phyloP scores from a whole-genome alignment of 768 basidiomycete species.

The Suillus decipiens region DNA sequence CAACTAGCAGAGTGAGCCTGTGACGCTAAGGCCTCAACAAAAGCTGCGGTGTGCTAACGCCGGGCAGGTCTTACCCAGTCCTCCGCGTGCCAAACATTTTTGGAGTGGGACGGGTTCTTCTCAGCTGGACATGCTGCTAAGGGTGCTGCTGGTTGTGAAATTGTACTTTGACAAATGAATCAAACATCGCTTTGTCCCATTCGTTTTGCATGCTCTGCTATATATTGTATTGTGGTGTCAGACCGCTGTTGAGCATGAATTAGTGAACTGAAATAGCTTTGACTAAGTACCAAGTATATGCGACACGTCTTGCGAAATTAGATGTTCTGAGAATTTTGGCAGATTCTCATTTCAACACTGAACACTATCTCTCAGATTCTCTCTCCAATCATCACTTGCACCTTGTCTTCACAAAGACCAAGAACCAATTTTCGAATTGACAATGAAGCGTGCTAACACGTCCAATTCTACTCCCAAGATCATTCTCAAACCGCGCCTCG shows the following conservation, averaged over 20 bases:
- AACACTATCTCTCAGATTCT: background rate
- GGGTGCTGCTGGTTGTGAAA: constrained; percentile 11
- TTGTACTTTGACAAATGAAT: constrained; percentile 15
- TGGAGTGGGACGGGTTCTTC: constrained; percentile 9
- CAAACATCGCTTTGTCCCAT: constrained; percentile 12
- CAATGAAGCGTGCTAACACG: constrained; percentile 26
- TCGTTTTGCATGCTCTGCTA: background rate
- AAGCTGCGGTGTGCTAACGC: constrained; percentile 10
- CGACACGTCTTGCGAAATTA: background rate
- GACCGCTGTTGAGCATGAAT: background rate
- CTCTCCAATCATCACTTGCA: background rate
- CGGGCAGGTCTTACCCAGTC: constrained; percentile 6
- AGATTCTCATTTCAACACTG: background rate
- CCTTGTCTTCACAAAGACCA: background rate
- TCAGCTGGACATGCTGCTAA: constrained; percentile 11
- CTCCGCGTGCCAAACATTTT: constrained; percentile 5
- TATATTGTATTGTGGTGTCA: background rate
- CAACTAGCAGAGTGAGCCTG: constrained; percentile 29
- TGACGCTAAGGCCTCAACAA: constrained; percentile 18
- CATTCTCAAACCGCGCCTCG: constrained; percentile 41
- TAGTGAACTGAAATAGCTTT: background rate
- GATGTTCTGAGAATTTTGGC: no score
- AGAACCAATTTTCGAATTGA: background rate
- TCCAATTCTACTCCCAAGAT: constrained; percentile 36
- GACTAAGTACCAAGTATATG: background rate